Evolutionary conservation across 371 early-diverging fungal genomes (phyloP), one percentile per base, ranked within the genome.

Genomic region (Homolaphlyctis polyrhiza): DNA sequence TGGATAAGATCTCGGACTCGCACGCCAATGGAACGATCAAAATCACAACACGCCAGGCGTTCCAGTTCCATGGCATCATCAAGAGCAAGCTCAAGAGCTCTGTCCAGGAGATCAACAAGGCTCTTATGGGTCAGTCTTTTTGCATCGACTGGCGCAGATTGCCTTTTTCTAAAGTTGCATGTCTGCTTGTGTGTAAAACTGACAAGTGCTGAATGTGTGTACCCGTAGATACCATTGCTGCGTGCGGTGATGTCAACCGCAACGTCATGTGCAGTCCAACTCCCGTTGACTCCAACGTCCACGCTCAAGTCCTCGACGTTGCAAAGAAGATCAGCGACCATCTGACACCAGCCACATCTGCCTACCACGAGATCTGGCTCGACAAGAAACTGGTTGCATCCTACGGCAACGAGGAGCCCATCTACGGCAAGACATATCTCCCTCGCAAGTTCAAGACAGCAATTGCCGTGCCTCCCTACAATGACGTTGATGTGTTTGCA

Each of bases 241-340:
- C 96, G 43, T 95, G 96, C 76, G 96, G 96, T 69, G 96, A 95
- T 80, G 96, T 95, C 64, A 95, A 95, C 82, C 88, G 96, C 69
- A 95, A 94, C 79, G 92, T 95, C 65, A 93, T 94, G 83, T 89
- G 90, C 68, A 89, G 88, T 64, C 89, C 93, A 61, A 88, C 91
- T 72, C 93, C 94, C 66, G 79, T 84, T 57, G 81, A 84, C 63
- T 85, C 91, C 43, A 83, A 88, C 57, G 72, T 94, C 30, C 93
- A 94, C 73, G 81, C 75, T 35, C 86, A 92, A 64, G 87, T 94
- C 18, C 83, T 83, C 59, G 80, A 85, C 45, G 89, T 94, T 62
- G 79, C 90, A 18, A 72, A 74, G 30, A 76, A 86, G 51, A 66
- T 94, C 71, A 88, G 87, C 65, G 74, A 77, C 29, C 91, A 91